Evolutionary conservation across 371 early-diverging fungal species (phyloP).

Genomic region (Mycotypha africana): DNA sequence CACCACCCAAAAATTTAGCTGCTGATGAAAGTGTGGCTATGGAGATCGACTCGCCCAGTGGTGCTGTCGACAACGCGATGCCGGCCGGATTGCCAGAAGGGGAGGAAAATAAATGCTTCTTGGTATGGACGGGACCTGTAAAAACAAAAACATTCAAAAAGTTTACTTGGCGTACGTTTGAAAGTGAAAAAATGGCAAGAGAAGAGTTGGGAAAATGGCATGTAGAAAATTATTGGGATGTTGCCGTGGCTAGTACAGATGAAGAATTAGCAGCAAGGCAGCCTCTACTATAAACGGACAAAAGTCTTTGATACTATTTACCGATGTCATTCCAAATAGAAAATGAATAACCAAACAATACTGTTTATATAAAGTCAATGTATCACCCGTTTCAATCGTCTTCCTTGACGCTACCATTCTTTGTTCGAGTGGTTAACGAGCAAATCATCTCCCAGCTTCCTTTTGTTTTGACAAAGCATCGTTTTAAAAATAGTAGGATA

Average conservation of each 20-base stretch:
- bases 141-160: constrained; percentile 68
- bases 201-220: constrained; percentile 65
- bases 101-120: constrained; percentile 70
- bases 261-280: constrained; percentile 40
- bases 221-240: constrained; percentile 83
- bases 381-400: too few species aligned
- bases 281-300: constrained; percentile 22
- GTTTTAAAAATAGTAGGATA: too few species aligned
- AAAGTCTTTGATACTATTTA: too few species aligned
- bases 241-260: constrained; percentile 43
- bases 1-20: constrained; percentile 39
- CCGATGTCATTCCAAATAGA: too few species aligned
- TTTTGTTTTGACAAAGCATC: too few species aligned
- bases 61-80: too few species aligned
- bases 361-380: too few species aligned
- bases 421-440: too few species aligned
- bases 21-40: constrained; percentile 27
- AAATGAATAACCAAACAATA: too few species aligned
- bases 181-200: constrained; percentile 69
- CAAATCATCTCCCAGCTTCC: too few species aligned
- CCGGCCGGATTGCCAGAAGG: constrained; percentile 15
- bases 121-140: constrained; percentile 93
- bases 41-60: constrained; percentile 23
- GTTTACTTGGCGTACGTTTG: constrained; percentile 70
- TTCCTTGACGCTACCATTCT: too few species aligned